phyloP scores from a whole-genome alignment of 768 basidiomycete genomes.

The Mrakia frigida region DNA sequence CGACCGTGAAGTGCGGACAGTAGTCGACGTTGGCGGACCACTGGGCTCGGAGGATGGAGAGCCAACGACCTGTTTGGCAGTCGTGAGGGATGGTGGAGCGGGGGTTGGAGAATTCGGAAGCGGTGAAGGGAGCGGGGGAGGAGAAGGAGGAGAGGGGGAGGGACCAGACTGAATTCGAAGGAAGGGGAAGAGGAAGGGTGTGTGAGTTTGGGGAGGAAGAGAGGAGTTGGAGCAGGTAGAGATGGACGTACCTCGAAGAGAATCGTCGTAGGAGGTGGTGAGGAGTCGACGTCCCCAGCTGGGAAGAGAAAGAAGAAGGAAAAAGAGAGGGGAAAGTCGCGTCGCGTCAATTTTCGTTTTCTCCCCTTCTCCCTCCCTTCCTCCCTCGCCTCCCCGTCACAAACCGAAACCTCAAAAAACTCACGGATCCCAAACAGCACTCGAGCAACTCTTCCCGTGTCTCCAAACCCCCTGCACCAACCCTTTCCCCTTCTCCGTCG shows the following conservation, averaged over 20 bases:
- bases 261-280: constrained; percentile 48
- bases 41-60: constrained; percentile 48
- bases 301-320: not conserved
- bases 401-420: not conserved
- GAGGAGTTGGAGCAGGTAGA: not conserved
- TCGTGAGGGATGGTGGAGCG: constrained; percentile 41
- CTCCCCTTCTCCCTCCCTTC: too few species aligned
- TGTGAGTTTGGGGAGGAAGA: not conserved
- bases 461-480: constrained; percentile 29
- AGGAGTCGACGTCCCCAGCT: constrained; percentile 43
- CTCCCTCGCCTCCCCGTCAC: too few species aligned
- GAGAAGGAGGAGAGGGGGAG: not conserved
- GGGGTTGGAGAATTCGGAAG: constrained; percentile 27
- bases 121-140: constrained; percentile 7
- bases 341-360: too few species aligned
- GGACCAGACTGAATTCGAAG: not conserved
- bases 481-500: constrained; percentile 33
- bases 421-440: constrained; percentile 48
- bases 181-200: not conserved
- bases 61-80: constrained; percentile 48
- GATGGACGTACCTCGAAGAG: constrained; percentile 42
- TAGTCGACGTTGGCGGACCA: constrained; percentile 41
- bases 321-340: not conserved
- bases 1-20: constrained; percentile 36
- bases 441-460: constrained; percentile 43